A percentile compares a stretch with the other conserved stretches of the same genome.
Evolutionary conservation across 2,329 filamentous ascomycete genomes (phyloP).

Genomic region (Trichoderma sp.): DNA sequence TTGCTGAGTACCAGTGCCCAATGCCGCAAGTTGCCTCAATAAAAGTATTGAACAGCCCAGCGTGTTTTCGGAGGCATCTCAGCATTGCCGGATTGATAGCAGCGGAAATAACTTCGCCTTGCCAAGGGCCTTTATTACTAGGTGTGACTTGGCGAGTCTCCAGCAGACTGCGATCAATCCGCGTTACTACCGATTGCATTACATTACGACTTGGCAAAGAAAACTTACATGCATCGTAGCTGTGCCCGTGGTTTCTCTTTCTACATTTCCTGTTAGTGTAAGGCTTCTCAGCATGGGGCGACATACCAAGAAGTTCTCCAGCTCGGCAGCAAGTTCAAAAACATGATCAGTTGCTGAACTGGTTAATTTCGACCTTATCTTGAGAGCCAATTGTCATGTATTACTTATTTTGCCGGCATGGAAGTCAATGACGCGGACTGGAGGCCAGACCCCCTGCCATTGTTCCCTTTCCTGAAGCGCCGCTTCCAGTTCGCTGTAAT

Average conservation of each 20-base stretch:
- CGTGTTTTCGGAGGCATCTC: background rate
- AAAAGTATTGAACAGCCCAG: background rate
- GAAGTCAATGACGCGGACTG: background rate
- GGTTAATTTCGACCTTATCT: background rate
- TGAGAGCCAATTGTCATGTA: background rate
- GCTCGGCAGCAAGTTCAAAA: background rate
- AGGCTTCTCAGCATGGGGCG: background rate
- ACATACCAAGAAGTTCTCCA: background rate
- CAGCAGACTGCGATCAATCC: background rate
- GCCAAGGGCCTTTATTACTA: background rate
- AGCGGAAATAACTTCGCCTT: background rate
- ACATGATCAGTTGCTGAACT: background rate
- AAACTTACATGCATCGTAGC: background rate
- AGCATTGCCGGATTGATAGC: background rate
- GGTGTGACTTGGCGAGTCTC: background rate
- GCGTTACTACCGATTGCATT: background rate
- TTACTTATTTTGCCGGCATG: background rate
- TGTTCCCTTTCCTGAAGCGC: background rate
- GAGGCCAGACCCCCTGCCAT: background rate
- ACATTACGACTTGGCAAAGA: background rate
- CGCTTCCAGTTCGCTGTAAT: background rate
- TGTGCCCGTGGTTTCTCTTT: background rate
- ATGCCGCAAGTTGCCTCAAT: background rate
- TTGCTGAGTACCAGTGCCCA: background rate
- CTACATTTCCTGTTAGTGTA: background rate